Evolutionary conservation across 2,329 filamentous ascomycete genomes (phyloP), one percentile per base, ranked within the genome.

Genomic region (Rhexocercosporidium sp.): DNA sequence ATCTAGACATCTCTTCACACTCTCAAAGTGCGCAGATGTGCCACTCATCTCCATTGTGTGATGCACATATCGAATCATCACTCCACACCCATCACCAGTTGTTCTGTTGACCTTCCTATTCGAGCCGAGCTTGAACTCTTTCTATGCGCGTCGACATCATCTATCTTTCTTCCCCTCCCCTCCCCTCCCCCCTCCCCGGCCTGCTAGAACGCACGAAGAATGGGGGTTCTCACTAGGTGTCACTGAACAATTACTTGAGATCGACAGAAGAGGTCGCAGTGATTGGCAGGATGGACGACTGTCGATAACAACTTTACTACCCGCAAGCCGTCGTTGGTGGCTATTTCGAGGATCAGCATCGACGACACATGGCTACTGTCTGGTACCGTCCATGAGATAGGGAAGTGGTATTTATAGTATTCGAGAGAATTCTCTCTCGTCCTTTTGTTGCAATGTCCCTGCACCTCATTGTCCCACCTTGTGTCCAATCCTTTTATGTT

Each of bases 131-230:
- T 34, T 25, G 54, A 25, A 11, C 11, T 6, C 34, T 22, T 57
- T n/a, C 5, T 37, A 22, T 18, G 34, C 54, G 54, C 31, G n/a
- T 4, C 34, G 20, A 39, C 34, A 39, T 25, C 20, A 39, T 5
- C n/a, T 12, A 7, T 25, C 9, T 3, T 12, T 18, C n/a, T 25
- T 18, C 20, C 54, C 34, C n/a, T 41, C 34, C 34, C 11, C 6
- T n/a, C n/a, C n/a, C n/a, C 18, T 18, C 20, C 54, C 34, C n/a
- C 27, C 34, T 20, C 11, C 6, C 20, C 31, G n/a, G 20, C 54
- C 34, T 57, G 34, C 54, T 57, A 39, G 54, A 57, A 57, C 20
- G 6, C 34, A 25, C 54, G 34, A 39, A 57, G 54, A 57, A 57
- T 57, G 31, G 31, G 49, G 54, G 20, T 27, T 57, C n/a, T 9